Conservation (phyloP, 108 stramenopile genomes). For the Cyclotella cryptica region DNA sequence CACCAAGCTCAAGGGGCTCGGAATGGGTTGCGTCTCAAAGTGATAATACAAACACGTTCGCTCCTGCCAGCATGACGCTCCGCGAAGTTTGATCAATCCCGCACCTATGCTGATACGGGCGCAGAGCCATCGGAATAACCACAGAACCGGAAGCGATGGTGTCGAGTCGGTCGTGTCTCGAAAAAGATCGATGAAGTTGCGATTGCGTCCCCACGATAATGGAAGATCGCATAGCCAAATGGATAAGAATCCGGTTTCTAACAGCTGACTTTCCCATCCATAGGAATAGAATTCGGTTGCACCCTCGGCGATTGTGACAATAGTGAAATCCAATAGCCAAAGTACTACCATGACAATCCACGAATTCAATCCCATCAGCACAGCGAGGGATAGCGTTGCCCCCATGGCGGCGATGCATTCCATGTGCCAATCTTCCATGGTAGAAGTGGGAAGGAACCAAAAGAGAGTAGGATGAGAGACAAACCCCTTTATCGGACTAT, state of each 20-base stretch:
- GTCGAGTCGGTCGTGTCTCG: constrained; percentile 17
- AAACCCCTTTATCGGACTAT: constrained; percentile 48
- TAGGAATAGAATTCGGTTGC: constrained; percentile 70
- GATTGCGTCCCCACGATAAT: constrained; percentile 4
- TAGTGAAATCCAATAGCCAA: constrained; percentile 76
- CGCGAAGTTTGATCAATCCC: constrained; percentile 87
- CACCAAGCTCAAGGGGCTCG: constrained; percentile 67
- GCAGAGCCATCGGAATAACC: constrained; percentile 84
- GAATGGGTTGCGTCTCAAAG: constrained; percentile 89
- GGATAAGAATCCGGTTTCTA: constrained; percentile 82
- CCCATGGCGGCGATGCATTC: constrained; percentile 35
- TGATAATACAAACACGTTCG: constrained; percentile 80
- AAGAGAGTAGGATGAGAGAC: constrained; percentile 27
- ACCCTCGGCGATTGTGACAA: constrained; percentile 73
- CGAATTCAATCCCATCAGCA: constrained; percentile 59
- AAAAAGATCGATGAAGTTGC: neutral
- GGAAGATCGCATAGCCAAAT: constrained; percentile 80
- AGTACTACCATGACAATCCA: constrained; percentile 49
- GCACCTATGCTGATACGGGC: constrained; percentile 84
- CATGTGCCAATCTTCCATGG: constrained; percentile 46
- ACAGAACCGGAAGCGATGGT: constrained; percentile 62
- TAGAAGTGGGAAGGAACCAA: constrained; percentile 17
- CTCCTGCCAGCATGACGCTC: constrained; percentile 78
- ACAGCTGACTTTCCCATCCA: constrained; percentile 87
- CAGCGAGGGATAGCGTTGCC: constrained; percentile 37